phyloP scores from a whole-genome alignment of 768 basidiomycete species.

The Mycena vulgaris region DNA sequence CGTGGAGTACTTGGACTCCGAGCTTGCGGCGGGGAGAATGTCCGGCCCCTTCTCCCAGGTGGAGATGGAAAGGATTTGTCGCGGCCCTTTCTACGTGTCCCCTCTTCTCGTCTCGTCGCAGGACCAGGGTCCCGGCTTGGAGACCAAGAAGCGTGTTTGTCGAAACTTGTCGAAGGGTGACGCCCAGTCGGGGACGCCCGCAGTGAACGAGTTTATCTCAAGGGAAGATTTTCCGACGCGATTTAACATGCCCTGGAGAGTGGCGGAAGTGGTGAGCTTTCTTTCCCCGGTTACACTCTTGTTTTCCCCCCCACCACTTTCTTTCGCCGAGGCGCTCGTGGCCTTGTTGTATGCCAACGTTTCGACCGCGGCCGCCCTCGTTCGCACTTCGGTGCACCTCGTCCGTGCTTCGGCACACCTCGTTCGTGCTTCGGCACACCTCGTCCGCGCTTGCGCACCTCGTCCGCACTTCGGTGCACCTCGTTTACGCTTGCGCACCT shows the following conservation, averaged over 20 bases:
- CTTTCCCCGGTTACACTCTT: no score
- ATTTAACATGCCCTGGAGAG: no score
- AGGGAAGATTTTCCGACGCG: conserved; percentile 37
- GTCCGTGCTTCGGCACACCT: background rate
- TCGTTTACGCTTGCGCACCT: background rate
- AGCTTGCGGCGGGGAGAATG: conserved; percentile 30
- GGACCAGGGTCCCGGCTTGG: conserved; percentile 31
- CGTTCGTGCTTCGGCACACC: background rate
- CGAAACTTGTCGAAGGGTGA: conserved; percentile 38
- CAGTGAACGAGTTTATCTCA: conserved; percentile 37
- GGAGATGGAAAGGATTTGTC: conserved; percentile 41
- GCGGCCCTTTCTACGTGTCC: conserved; percentile 46
- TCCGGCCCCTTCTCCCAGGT: conserved; percentile 39
- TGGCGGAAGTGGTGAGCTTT: conserved; percentile 38
- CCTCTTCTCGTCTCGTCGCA: conserved; percentile 39
- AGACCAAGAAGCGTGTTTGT: conserved; percentile 37
- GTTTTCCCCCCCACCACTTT: background rate
- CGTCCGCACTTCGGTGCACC: background rate
- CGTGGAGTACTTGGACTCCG: conserved; percentile 30
- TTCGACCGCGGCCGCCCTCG: background rate
- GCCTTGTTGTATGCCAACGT: background rate
- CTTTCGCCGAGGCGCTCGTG: background rate
- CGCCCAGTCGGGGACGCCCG: background rate
- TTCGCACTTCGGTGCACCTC: background rate
- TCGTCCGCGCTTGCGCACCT: background rate